Conservation (phyloP, 78 protist species). For the Cavenderia fasciculata region DNA sequence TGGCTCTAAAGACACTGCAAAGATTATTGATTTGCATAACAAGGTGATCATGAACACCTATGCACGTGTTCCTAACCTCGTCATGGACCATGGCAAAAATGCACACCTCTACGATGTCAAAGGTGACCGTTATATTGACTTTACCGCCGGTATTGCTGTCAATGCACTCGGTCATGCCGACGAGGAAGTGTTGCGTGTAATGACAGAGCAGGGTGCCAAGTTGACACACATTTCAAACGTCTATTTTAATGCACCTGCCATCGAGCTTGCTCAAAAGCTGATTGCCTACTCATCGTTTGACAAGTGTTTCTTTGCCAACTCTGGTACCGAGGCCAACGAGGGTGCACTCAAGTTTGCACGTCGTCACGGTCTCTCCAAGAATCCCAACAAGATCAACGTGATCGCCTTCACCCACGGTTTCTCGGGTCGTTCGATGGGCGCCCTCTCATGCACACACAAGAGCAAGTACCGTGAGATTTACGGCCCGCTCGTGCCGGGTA, state of each 20-base stretch:
- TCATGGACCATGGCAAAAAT: conserved; percentile 70
- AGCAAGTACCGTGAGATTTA: conserved; percentile 68
- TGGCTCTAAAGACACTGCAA: neutral
- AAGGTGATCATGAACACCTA: conserved; percentile 66
- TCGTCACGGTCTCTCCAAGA: conserved; percentile 36
- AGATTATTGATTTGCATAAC: conserved; percentile 33
- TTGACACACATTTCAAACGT: conserved; percentile 79
- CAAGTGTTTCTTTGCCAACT: conserved; percentile 84
- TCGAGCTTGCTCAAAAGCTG: conserved; percentile 63
- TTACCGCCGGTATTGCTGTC: conserved; percentile 86
- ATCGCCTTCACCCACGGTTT: conserved; percentile 81
- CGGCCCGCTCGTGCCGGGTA: conserved; percentile 87
- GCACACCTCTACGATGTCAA: conserved; percentile 76
- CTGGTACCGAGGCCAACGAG: conserved; percentile 91
- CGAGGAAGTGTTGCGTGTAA: conserved; percentile 6
- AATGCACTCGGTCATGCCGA: conserved; percentile 82
- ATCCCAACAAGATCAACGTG: conserved; percentile 45
- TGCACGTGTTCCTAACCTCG: conserved; percentile 71
- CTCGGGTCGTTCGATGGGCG: conserved; percentile 89
- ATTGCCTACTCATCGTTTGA: conserved; percentile 14
- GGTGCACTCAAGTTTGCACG: conserved; percentile 87
- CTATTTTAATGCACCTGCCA: conserved; percentile 78
- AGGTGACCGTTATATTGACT: conserved; percentile 81
- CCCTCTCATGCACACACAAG: conserved; percentile 55
- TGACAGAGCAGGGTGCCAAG: conserved; percentile 38